Evolutionary conservation across 129 eudicot genomes (phyloP), one percentile per base, ranked within the genome.

Genomic region (Centrapalus pauciflorus): DNA sequence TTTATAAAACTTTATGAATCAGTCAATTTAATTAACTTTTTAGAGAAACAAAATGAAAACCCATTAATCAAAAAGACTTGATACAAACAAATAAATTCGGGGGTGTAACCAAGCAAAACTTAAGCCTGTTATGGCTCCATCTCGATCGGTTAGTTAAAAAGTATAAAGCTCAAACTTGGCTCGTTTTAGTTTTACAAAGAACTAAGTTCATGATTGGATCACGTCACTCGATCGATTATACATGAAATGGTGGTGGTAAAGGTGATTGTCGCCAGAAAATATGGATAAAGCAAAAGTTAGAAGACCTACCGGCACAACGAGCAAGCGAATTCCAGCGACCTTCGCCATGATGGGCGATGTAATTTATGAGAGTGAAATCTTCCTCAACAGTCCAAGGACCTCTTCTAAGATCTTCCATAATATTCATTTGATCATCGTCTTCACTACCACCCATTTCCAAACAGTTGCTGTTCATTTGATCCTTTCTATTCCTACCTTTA

Each of bases 381-480:
- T 92, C 98, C 66, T 92, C 98, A 14, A 85, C 89, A 1, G 98
- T 92, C 98, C 98, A 92, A 1, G 98, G 95, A 17, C 98, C 98
- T 76, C 95, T 76, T 26, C 96, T 65, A 4, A 92, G 84, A 25
- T 92, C 98, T 43, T 77, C 81, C 61, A 69, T 76, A 87, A 69
- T 78, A 72, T 17, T 61, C 82, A 68, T 64, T 55, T 82, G 83
- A 49, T 82, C 86, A 20, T 73, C 83, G 9, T 85, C 88, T 26
- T 76, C 79, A 34, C 70, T 66, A 7, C 69, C 75, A 50, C 59
- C 43, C 66, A 70, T 74, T 13, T 74, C 79, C 58, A 73, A 11
- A 33, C 61, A 55, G 17, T 60, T 67, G 69, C 49, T 60, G 28
- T 55, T 74, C 78, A 74, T 74, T 46, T 77, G 71, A 69, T 78